Base-by-base conservation (phyloP, 2,329 filamentous ascomycete species). In the Berkeleyomyces basicola region DNA sequence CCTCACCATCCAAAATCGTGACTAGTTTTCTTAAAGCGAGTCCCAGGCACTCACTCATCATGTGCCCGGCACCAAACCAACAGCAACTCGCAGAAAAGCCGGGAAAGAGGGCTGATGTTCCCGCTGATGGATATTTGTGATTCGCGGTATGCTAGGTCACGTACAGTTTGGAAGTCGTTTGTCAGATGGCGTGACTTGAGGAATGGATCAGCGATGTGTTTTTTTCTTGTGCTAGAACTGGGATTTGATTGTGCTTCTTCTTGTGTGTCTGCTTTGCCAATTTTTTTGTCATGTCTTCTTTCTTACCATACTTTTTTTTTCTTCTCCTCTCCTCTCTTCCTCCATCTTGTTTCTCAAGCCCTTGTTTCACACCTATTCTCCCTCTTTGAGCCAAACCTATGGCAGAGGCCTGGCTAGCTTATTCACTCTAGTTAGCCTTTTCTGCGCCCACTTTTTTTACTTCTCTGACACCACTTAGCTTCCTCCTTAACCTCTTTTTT, bases 141-240 rank as follows among this genome's bases (percentile, higher is more conserved):
- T 23, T 23, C 23, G 23, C 23, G 23, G 57, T 23, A 33, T 11
- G 7, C 10, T 57, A n/a, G 33, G 51, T n/a, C 51, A 14, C 39
- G n/a, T 39, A 36, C 36, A 57, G 36, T 36, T 36, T 7, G 51
- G 37, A 57, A 36, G 51, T 11, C 33, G 5, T 57, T 51, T 51
- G 51, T 33, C 73, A 7, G 75, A 75, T 66, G 75, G 75, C 36
- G 68, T 70, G 63, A 44, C 10, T 69, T 69, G 0, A 68, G 69
- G 64, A 69, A 67, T 63, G 70, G 70, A 61, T 68, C 62, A 58
- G 69, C 68, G 68, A 69, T 46, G 16, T 33, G 37, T 68, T 68
- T 65, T 47, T 66, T 63, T 64, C 61, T 51, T 63, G 62, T 59
- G 61, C 65, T 64, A 65, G 49, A 53, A 53, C 49, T 53, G 10